A percentile compares a stretch with the other conserved stretches of the same genome.
These are phyloP conservation scores for Chloranthus sessilifolius DNA, from an alignment of 164 flowering plant species.

Conservation along the genomic window DNA sequence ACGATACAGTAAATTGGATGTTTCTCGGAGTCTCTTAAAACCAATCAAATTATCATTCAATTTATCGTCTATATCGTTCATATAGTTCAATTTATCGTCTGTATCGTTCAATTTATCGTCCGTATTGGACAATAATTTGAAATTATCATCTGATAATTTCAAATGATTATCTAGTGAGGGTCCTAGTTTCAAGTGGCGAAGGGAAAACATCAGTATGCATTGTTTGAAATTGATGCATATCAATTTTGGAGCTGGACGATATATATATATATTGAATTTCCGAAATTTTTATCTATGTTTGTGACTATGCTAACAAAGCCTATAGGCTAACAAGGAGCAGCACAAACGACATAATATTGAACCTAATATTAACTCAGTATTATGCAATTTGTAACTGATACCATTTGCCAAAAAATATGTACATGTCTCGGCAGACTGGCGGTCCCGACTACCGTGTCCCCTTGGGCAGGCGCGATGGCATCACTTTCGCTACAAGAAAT, in stretches of 20 bases:
- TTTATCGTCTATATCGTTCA: neutral
- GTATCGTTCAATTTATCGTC: too few species aligned
- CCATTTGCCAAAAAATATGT: neutral
- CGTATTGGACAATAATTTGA: too few species aligned
- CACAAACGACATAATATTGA: neutral
- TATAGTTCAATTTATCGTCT: neutral
- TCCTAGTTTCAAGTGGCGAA: too few species aligned
- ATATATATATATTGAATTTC: too few species aligned
- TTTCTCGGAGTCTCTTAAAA: neutral
- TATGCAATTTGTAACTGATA: neutral
- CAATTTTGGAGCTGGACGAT: neutral
- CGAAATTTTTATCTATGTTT: too few species aligned
- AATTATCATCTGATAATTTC: too few species aligned
- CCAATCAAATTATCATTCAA: neutral
- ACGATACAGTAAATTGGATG: too few species aligned
- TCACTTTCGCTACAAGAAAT: slow-evolving; percentile 36
- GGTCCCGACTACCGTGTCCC: slow-evolving; percentile 57
- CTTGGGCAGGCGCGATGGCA: slow-evolving; percentile 51
- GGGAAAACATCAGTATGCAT: too few species aligned
- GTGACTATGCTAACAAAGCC: too few species aligned
- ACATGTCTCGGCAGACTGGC: slow-evolving; percentile 35
- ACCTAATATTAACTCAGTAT: neutral
- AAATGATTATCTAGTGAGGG: too few species aligned
- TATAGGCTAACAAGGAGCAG: neutral
- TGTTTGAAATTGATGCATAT: too few species aligned